Evolutionary conservation across 495 filamentous ascomycete genomes (phyloP).

Genomic region (Penicillium antarcticum): DNA sequence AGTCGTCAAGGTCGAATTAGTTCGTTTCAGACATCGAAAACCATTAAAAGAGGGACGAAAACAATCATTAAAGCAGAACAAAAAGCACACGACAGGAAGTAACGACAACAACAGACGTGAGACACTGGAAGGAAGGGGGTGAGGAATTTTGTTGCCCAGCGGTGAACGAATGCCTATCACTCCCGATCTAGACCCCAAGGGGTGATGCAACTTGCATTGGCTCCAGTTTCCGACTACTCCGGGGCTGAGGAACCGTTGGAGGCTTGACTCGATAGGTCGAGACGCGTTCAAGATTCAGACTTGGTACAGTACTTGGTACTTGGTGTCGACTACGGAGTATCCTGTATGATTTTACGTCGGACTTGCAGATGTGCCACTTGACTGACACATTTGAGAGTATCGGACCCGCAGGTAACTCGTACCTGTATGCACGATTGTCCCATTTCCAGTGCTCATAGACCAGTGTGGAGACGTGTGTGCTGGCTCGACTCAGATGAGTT

Average conservation of each 20-base stretch:
- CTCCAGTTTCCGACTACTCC: too few species aligned
- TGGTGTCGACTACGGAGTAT: background rate
- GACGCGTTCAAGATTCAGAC: background rate
- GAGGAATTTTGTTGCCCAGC: slow-evolving; percentile 37
- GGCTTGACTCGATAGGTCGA: background rate
- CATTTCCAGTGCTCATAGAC: too few species aligned
- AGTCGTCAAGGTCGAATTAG: slow-evolving; percentile 21
- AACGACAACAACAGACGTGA: slow-evolving; percentile 28
- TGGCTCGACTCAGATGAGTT: too few species aligned
- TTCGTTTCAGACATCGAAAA: slow-evolving; percentile 21
- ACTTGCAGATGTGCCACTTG: too few species aligned
- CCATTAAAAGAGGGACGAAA: slow-evolving; percentile 31
- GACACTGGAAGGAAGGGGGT: slow-evolving; percentile 15
- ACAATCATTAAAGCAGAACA: slow-evolving; percentile 21
- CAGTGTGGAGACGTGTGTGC: too few species aligned
- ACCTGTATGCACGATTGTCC: too few species aligned
- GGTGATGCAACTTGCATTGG: slow-evolving; percentile 3
- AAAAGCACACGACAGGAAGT: slow-evolving; percentile 30
- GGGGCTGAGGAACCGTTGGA: background rate
- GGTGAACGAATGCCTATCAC: slow-evolving; percentile 26
- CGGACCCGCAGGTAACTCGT: too few species aligned
- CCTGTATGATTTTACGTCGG: too few species aligned
- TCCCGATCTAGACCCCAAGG: slow-evolving; percentile 10
- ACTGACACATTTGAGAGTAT: too few species aligned
- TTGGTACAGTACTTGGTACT: too few species aligned